Evolutionary conservation across 2,329 filamentous ascomycete genomes (phyloP), one percentile per base, ranked within the genome.

Genomic region (Trichoderma sp.): DNA sequence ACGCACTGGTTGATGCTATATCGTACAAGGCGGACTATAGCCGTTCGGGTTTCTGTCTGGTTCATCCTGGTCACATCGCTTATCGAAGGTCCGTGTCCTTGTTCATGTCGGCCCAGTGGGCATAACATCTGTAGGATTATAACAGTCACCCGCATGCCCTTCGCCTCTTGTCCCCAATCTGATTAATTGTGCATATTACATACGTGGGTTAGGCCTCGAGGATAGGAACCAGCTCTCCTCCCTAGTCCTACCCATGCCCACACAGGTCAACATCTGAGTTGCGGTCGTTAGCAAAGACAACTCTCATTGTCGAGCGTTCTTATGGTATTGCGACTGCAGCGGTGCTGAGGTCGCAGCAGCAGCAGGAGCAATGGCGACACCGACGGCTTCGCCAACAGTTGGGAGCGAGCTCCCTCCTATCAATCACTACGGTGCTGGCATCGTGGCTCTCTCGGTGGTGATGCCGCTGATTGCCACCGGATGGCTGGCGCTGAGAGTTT

Each of bases 401-500:
- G 43, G 45, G 15, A 28, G n/a, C 12, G 60, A 63, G 17, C 39
- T 57, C 39, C 68, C 68, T 19, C 67, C 67, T 12, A 56, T 68
- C 39, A 60, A 56, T 24, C 28, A 51, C 24, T 21, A 44, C 10
- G 68, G 68, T 26, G 54, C 64, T 3, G 65, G 52, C n/a, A 28
- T 69, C 26, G 41, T 69, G 15, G 64, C 63, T 19, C 54, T 66
- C 30, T 54, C 60, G 19, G 47, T 69, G 3, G 19, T 69, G n/a
- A 57, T 69, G 65, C 65, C 67, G 10, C 44, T 68, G 10, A 3
- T 69, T 21, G 67, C 65, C 10, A 67, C 68, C 4, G 21, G 54
- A 6, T 69, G 68, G 68, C 67, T 67, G 7, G 47, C 55, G 3
- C n/a, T 69, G 41, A 68, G 68, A 39, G 15, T 69, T 30, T 69